Percentiles rank a stretch among this genome's conserved stretches.
Conservation (phyloP, 495 filamentous ascomycete genomes). For the Delitschia confertaspora region DNA sequence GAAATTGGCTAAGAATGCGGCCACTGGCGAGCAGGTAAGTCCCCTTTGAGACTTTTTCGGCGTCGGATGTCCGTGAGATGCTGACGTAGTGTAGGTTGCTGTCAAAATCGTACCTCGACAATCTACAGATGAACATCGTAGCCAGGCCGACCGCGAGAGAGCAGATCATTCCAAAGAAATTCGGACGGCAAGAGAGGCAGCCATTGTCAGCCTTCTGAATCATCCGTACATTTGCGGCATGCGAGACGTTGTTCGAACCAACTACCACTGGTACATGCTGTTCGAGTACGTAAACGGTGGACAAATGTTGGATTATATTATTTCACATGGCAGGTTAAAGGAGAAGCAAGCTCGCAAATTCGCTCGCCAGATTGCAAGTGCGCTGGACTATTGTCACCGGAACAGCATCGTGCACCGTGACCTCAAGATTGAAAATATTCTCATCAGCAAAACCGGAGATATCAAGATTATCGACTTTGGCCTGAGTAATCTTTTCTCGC, state of each 20-base stretch:
- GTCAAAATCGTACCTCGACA: constrained; percentile 96
- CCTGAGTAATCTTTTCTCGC: constrained; percentile 91
- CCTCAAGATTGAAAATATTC: constrained; percentile 97
- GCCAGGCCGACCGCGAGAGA: constrained; percentile 67
- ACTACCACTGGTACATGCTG: constrained; percentile 99
- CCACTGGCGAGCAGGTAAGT: constrained; percentile 55
- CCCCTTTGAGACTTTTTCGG: neutral
- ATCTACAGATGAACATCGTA: constrained; percentile 77
- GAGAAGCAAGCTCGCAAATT: constrained; percentile 99
- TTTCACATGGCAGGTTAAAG: constrained; percentile 93
- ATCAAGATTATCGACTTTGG: constrained; percentile 99
- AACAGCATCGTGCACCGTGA: constrained; percentile 99
- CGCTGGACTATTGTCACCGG: constrained; percentile 96
- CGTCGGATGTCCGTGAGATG: neutral
- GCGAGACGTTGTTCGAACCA: constrained; percentile 87
- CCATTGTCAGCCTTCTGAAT: constrained; percentile 88
- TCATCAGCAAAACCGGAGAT: constrained; percentile 98
- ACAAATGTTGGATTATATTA: constrained; percentile 99
- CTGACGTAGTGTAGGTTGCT: constrained; percentile 56
- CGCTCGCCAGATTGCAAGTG: constrained; percentile 91
- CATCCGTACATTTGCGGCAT: constrained; percentile 97
- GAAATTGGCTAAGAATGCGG: constrained; percentile 75
- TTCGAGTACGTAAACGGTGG: constrained; percentile 99
- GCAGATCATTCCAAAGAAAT: constrained; percentile 96
- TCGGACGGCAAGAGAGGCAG: constrained; percentile 88